Conservation (phyloP, 164 flowering plant genomes). For the Vitis riparia region DNA sequence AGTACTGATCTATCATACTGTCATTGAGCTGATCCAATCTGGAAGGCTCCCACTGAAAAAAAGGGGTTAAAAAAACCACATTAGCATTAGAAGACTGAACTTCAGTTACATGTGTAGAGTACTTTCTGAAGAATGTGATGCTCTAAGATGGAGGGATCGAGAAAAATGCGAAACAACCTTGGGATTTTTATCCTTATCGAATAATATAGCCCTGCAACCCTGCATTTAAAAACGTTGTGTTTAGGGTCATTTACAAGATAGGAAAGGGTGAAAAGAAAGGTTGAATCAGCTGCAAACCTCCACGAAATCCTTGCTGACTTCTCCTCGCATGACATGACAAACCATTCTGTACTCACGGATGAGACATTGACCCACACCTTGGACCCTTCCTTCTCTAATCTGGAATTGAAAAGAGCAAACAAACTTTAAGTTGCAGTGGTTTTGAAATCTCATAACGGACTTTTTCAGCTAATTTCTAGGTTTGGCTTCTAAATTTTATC, state of each 20-base stretch:
- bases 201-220: conserved; percentile 64
- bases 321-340: conserved; percentile 66
- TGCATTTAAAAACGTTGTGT: conserved; percentile 19
- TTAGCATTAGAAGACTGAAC: too few relatives aligned
- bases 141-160: neutral
- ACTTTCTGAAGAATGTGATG: neutral
- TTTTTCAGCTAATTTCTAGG: too few relatives aligned
- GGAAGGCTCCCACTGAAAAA: conserved; percentile 84
- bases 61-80: too few relatives aligned
- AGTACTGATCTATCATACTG: conserved; percentile 63
- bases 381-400: conserved; percentile 91
- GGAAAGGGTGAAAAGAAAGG: neutral
- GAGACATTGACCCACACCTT: conserved; percentile 86
- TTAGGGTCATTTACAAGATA: neutral
- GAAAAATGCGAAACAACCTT: conserved; percentile 34
- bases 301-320: conserved; percentile 70
- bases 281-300: conserved; percentile 36
- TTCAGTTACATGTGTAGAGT: neutral
- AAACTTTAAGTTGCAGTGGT: too few relatives aligned
- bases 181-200: conserved; percentile 72
- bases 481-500: too few relatives aligned
- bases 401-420: conserved; percentile 23
- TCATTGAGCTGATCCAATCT: conserved; percentile 62
- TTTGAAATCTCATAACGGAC: too few relatives aligned
- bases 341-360: conserved; percentile 79